A percentile compares a stretch with the other conserved stretches of the same genome.
Conservation (phyloP, 2,329 filamentous ascomycete genomes). For the Cercospora janseana region DNA sequence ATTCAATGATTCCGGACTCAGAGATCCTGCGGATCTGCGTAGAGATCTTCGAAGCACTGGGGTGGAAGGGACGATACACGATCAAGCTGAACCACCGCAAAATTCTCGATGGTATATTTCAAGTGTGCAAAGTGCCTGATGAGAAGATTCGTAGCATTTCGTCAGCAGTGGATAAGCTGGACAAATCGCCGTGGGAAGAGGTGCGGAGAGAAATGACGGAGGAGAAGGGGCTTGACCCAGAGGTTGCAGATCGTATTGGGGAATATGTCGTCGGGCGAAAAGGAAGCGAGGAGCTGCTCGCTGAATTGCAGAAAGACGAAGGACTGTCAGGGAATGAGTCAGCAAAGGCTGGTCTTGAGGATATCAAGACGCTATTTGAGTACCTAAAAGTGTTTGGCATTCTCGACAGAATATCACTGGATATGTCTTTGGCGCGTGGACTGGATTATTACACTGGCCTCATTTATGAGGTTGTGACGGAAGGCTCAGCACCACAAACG, state of each 20-base stretch:
- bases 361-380: conserved; percentile 75
- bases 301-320: conserved; percentile 66
- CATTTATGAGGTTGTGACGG: conserved; percentile 86
- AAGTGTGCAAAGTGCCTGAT: conserved; percentile 81
- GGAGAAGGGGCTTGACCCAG: conserved; percentile 75
- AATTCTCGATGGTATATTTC: conserved; percentile 88
- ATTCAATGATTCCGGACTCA: conserved; percentile 87
- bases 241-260: conserved; percentile 82
- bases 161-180: conserved; percentile 91
- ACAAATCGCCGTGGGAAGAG: conserved; percentile 83
- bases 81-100: conserved; percentile 96
- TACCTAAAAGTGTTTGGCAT: conserved; percentile 78
- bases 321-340: conserved; percentile 67
- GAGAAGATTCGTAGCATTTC: conserved; percentile 88
- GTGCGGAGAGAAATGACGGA: conserved; percentile 91
- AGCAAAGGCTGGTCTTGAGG: conserved; percentile 75
- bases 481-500: conserved; percentile 64
- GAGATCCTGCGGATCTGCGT: conserved; percentile 81
- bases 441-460: conserved; percentile 91
- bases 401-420: conserved; percentile 75
- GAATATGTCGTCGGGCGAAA: conserved; percentile 75
- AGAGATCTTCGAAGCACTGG: conserved; percentile 80
- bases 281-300: conserved; percentile 71
- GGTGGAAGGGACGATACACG: conserved; percentile 70
- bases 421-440: conserved; percentile 83